phyloP scores from a whole-genome alignment of 2,329 filamentous ascomycete genomes.

The Tolypocladium nubicola region DNA sequence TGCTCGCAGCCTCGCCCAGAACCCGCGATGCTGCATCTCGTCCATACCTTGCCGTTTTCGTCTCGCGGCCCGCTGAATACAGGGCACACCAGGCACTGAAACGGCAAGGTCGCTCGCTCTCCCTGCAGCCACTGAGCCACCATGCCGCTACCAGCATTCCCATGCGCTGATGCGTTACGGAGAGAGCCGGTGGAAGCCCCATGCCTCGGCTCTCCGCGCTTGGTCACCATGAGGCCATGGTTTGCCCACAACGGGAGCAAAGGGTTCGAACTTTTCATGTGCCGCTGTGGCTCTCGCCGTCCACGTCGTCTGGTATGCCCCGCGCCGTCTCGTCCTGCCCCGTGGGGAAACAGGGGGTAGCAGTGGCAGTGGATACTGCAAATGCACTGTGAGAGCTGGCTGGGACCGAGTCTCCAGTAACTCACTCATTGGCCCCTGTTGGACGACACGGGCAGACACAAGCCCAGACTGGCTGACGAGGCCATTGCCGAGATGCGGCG shows the following conservation, averaged over 20 bases:
- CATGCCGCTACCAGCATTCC: not conserved
- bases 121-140: not conserved
- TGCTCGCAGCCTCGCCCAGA: not conserved
- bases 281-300: not conserved
- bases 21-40: not conserved
- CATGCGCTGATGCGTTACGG: not conserved
- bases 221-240: not conserved
- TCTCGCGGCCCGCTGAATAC: not conserved
- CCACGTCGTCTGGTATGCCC: not conserved
- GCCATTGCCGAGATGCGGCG: not conserved
- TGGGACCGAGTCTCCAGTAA: not conserved
- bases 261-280: not conserved
- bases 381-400: not conserved
- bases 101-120: not conserved
- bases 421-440: not conserved
- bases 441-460: not conserved
- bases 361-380: not conserved
- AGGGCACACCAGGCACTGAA: not conserved
- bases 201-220: not conserved
- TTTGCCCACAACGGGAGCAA: not conserved
- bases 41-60: not conserved
- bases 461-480: not conserved
- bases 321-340: not conserved
- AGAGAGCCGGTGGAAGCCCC: not conserved
- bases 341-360: not conserved